Evolutionary conservation across 2,329 filamentous ascomycete species (phyloP).

Genomic region (Epichloe typhina): DNA sequence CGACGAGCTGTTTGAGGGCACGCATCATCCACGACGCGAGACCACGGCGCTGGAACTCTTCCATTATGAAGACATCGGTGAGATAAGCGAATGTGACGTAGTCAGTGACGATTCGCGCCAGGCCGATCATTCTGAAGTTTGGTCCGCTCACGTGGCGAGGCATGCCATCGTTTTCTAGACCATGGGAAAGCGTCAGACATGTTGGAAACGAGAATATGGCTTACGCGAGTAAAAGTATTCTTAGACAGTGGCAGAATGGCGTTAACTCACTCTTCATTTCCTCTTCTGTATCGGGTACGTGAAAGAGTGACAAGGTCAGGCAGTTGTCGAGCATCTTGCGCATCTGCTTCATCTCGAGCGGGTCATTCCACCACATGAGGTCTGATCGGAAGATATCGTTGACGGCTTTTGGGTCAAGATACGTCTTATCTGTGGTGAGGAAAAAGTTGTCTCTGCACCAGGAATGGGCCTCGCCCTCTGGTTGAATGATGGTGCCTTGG

Average conservation of each 20-base stretch:
- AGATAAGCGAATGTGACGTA: slow-evolving; percentile 53
- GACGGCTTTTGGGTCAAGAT: slow-evolving; percentile 40
- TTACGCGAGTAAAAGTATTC: not conserved
- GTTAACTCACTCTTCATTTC: slow-evolving; percentile 24
- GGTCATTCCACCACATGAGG: slow-evolving; percentile 46
- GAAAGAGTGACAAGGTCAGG: slow-evolving; percentile 47
- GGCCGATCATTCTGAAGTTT: slow-evolving; percentile 24
- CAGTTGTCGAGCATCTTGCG: slow-evolving; percentile 42
- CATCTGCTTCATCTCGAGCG: slow-evolving; percentile 34
- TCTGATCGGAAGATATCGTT: slow-evolving; percentile 43
- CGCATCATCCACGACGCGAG: slow-evolving; percentile 53
- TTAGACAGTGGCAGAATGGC: slow-evolving; percentile 12
- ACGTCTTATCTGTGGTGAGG: slow-evolving; percentile 45
- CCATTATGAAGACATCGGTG: slow-evolving; percentile 54
- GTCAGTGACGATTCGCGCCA: slow-evolving; percentile 52
- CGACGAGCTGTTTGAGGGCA: slow-evolving; percentile 43
- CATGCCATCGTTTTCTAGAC: slow-evolving; percentile 18
- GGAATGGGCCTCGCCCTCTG: slow-evolving; percentile 23
- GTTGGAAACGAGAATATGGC: not conserved
- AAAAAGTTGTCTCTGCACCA: slow-evolving; percentile 44
- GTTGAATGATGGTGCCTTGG: slow-evolving; percentile 9
- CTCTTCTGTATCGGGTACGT: slow-evolving; percentile 23
- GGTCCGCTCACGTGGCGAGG: slow-evolving; percentile 18
- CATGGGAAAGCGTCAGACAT: not conserved
- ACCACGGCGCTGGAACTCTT: slow-evolving; percentile 45